phyloP scores from a whole-genome alignment of 2,329 filamentous ascomycete genomes.

The Botryosphaeria dothidea region DNA sequence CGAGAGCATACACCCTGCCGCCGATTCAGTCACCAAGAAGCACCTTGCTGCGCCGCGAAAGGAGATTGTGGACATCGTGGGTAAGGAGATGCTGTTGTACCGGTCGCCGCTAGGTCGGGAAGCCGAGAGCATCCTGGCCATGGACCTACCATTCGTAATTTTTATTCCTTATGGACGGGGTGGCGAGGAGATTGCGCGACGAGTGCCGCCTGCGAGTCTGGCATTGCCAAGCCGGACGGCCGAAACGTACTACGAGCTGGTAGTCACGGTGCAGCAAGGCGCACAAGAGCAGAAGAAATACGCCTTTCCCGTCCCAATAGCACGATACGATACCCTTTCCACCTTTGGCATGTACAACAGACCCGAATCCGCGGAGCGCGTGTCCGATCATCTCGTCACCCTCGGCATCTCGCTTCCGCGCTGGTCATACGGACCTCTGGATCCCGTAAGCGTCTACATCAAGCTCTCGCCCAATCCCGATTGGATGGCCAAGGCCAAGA shows the following conservation, averaged over 20 bases:
- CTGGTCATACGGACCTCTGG: conserved; percentile 94
- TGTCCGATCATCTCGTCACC: conserved; percentile 87
- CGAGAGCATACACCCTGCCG: conserved; percentile 95
- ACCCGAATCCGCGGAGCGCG: conserved; percentile 82
- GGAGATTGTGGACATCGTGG: conserved; percentile 88
- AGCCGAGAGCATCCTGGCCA: conserved; percentile 84
- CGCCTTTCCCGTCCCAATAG: conserved; percentile 84
- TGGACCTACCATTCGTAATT: conserved; percentile 96
- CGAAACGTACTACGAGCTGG: conserved; percentile 95
- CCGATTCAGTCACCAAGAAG: conserved; percentile 90
- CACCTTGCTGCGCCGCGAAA: conserved; percentile 87
- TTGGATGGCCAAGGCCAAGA: conserved; percentile 86
- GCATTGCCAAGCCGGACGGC: conserved; percentile 90
- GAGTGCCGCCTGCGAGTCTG: conserved; percentile 89
- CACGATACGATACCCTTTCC: conserved; percentile 92
- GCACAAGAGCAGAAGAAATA: conserved; percentile 86
- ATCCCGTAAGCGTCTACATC: conserved; percentile 95
- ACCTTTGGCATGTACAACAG: conserved; percentile 99
- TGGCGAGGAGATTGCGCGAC: conserved; percentile 83
- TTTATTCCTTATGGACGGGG: conserved; percentile 95
- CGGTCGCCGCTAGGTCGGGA: conserved; percentile 82
- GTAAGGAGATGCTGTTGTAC: conserved; percentile 92
- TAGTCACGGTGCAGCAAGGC: conserved; percentile 93
- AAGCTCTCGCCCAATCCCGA: conserved; percentile 90
- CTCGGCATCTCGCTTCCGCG: conserved; percentile 88